These are phyloP conservation scores for Triticum urartu DNA, from an alignment of 176 grass and related monocot species.

Conservation along the genomic window DNA sequence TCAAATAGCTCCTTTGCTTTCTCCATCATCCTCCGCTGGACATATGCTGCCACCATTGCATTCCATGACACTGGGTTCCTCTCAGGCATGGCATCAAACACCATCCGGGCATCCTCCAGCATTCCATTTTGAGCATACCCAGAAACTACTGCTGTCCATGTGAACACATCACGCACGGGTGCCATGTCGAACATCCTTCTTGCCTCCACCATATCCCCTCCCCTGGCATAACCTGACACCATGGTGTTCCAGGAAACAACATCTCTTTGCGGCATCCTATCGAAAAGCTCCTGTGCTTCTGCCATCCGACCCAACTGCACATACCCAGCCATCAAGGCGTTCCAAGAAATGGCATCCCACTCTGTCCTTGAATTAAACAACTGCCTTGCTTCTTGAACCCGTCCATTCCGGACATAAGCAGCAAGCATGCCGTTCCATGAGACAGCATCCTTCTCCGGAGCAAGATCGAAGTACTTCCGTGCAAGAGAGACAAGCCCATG, in stretches of 20 bases:
- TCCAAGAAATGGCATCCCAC: constrained; percentile 92
- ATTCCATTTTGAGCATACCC: constrained; percentile 90
- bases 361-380: constrained; percentile 66
- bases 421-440: constrained; percentile 90
- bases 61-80: constrained; percentile 82
- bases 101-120: constrained; percentile 60
- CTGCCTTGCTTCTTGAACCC: constrained; percentile 46
- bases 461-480: constrained; percentile 67
- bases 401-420: constrained; percentile 71
- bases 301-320: constrained; percentile 52
- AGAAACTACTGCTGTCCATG: constrained; percentile 83
- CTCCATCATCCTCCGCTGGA: constrained; percentile 62
- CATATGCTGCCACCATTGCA: constrained; percentile 81
- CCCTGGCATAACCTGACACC: constrained; percentile 73
- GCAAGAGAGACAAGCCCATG: constrained; percentile 62
- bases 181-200: constrained; percentile 65
- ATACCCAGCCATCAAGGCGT: constrained; percentile 74
- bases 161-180: constrained; percentile 76
- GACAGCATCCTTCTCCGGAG: constrained; percentile 61
- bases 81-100: constrained; percentile 88
- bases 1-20: constrained; percentile 75
- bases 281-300: constrained; percentile 59
- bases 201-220: constrained; percentile 55
- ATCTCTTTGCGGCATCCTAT: constrained; percentile 74
- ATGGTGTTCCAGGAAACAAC: constrained; percentile 82